These are phyloP conservation scores for Globisporangium viniferum DNA, from an alignment of 352 stramenopile genomes.

Conservation along the genomic window DNA sequence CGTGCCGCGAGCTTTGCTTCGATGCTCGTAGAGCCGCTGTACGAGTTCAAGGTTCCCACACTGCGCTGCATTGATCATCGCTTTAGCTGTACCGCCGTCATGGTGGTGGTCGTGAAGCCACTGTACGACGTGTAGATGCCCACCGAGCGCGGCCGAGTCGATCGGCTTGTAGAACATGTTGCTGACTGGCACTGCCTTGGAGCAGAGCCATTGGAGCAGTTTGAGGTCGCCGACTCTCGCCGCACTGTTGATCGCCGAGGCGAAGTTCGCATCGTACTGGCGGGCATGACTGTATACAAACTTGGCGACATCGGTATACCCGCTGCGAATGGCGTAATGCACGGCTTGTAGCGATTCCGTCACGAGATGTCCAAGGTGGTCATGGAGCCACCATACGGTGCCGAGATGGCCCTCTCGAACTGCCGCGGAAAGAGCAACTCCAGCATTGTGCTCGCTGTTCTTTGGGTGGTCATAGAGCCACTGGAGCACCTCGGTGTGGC, in stretches of 20 bases:
- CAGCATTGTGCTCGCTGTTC: too few species aligned
- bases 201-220: background rate
- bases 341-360: background rate
- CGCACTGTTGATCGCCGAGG: background rate
- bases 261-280: background rate
- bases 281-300: background rate
- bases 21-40: background rate
- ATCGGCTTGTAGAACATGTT: background rate
- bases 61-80: background rate
- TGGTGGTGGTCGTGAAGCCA: background rate
- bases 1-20: background rate
- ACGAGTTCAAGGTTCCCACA: background rate
- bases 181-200: too few species aligned
- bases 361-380: background rate
- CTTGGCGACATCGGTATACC: background rate
- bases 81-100: background rate
- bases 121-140: background rate
- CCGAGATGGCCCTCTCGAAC: too few species aligned
- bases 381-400: background rate
- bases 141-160: background rate
- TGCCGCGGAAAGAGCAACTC: too few species aligned
- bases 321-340: background rate
- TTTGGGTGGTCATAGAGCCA: slow-evolving; percentile 4
- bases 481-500: background rate
- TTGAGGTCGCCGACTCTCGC: background rate